Conservation (phyloP, 2,329 filamentous ascomycete species). For the Colletotrichum euphorbiae region DNA sequence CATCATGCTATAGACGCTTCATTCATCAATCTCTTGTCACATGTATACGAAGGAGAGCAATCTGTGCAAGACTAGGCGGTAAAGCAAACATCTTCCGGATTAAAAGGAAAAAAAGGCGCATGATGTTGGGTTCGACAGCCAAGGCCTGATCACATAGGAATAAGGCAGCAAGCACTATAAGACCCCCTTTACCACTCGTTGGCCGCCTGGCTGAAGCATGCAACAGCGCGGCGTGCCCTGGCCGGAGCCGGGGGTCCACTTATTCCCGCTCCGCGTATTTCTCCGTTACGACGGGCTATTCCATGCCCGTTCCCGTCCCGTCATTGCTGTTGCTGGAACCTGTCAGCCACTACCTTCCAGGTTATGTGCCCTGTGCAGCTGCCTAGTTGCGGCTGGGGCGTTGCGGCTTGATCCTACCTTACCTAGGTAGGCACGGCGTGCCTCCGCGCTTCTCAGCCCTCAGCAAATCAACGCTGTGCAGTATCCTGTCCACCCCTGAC, state of each 20-base stretch:
- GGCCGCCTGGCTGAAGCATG: slow-evolving; percentile 5
- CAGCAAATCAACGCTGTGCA: neutral
- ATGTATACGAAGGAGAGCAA: too few species aligned
- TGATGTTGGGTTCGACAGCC: too few species aligned
- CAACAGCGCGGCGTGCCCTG: neutral
- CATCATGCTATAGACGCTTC: too few species aligned
- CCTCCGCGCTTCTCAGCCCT: neutral
- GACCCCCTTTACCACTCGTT: neutral
- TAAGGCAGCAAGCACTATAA: too few species aligned
- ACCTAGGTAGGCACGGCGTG: neutral
- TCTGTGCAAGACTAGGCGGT: neutral
- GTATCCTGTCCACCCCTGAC: slow-evolving; percentile 12
- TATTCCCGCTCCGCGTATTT: neutral
- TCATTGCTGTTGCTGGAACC: too few species aligned
- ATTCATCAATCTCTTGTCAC: neutral
- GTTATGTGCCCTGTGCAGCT: too few species aligned
- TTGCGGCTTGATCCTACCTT: too few species aligned
- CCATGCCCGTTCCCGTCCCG: too few species aligned
- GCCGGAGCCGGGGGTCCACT: slow-evolving; percentile 10
- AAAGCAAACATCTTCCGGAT: neutral
- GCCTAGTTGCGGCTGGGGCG: neutral
- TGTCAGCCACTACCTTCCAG: too few species aligned
- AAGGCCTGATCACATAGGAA: too few species aligned
- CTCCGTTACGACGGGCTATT: neutral
- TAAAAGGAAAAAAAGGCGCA: too few species aligned